Conservation (phyloP, 1,139 yeast species). For the Pichia norvegensis region DNA sequence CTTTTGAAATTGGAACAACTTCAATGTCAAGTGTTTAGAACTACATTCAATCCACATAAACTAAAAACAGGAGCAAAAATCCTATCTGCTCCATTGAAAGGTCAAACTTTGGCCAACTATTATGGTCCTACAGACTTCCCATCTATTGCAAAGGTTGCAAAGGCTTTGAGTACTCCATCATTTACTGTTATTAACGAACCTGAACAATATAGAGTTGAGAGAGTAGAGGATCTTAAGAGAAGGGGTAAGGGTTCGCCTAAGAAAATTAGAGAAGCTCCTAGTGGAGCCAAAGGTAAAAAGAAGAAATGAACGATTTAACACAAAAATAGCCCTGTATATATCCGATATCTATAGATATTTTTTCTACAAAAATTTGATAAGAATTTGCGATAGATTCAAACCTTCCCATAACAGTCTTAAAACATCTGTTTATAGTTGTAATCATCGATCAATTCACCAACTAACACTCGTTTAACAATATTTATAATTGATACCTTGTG, state of each 20-base stretch:
- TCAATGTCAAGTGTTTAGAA: conserved; percentile 54
- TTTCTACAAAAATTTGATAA: no score
- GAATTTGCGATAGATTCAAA: no score
- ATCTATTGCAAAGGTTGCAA: conserved; percentile 34
- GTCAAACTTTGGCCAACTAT: conserved; percentile 63
- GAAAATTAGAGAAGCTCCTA: conserved; percentile 49
- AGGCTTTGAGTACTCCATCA: conserved; percentile 20
- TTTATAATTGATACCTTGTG: conserved; percentile 16
- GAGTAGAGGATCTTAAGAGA: conserved; percentile 65
- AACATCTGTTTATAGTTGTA: conserved; percentile 27
- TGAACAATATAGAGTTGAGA: conserved; percentile 61
- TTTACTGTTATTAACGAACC: conserved; percentile 57
- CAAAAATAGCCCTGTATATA: neutral
- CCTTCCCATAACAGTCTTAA: conserved; percentile 6
- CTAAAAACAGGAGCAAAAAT: conserved; percentile 73
- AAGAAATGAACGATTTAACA: conserved; percentile 11
- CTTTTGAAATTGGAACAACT: conserved; percentile 49
- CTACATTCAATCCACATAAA: conserved; percentile 59
- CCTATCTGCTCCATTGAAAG: conserved; percentile 64
- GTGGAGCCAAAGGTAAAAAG: conserved; percentile 36
- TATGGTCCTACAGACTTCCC: conserved; percentile 72
- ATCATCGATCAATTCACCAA: conserved; percentile 25
- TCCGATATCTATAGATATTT: neutral
- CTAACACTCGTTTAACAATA: conserved; percentile 16
- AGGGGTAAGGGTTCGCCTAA: conserved; percentile 93